A percentile compares a stretch with the other conserved stretches of the same genome.
These are phyloP conservation scores for Colletotrichum lentis DNA, from an alignment of 2,329 filamentous ascomycete genomes.

Conservation along the genomic window DNA sequence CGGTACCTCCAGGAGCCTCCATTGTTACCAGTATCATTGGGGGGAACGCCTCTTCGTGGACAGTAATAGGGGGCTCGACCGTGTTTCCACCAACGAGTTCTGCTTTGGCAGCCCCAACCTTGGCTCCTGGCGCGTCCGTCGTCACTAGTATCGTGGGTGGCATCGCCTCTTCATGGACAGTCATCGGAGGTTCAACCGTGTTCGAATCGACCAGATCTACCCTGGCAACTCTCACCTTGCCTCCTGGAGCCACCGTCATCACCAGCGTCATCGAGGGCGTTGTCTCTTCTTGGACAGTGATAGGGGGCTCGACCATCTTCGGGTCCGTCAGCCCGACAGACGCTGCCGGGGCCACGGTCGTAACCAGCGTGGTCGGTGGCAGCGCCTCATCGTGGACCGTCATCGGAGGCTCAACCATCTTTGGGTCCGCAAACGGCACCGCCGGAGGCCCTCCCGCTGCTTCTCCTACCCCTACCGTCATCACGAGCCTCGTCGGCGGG, in stretches of 20 bases:
- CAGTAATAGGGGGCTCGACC: background rate
- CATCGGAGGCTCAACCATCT: conserved; percentile 3
- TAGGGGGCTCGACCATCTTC: background rate
- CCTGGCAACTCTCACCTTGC: background rate
- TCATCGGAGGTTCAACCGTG: background rate
- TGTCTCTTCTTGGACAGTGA: background rate
- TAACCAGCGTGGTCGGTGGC: conserved; percentile 20
- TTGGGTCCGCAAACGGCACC: background rate
- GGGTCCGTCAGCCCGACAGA: background rate
- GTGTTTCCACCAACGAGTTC: background rate
- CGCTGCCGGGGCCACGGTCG: background rate
- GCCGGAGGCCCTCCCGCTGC: background rate
- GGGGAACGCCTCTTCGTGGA: conserved; percentile 11
- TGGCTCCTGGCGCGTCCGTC: no score
- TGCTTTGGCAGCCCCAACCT: background rate
- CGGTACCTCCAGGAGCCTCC: background rate
- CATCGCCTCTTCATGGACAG: background rate
- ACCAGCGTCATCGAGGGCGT: conserved; percentile 4
- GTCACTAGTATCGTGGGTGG: background rate
- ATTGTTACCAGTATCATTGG: conserved; percentile 17
- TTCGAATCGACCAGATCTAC: background rate
- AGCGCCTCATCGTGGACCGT: conserved; percentile 5
- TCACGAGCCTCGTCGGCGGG: conserved; percentile 15
- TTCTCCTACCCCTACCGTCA: background rate
- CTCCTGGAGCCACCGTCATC: background rate